Percentiles rank a stretch among this genome's conserved stretches.
These are phyloP conservation scores for Rhynchospora pubera DNA, from an alignment of 176 grass and related monocot species.

Conservation along the genomic window DNA sequence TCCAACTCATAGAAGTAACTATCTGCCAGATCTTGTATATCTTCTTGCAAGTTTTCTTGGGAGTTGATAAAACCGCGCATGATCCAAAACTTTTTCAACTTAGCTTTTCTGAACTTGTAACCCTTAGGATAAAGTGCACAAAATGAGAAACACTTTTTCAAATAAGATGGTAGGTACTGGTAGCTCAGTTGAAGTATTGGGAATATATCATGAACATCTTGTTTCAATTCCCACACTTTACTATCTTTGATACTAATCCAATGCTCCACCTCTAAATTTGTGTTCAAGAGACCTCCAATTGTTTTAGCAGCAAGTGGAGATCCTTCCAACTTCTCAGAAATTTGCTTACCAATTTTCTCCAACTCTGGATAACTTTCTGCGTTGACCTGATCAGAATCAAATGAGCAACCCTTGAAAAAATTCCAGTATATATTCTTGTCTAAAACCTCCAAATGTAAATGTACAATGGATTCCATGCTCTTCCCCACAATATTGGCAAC, in stretches of 20 bases:
- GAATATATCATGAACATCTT: constrained; percentile 41
- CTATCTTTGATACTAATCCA: constrained; percentile 26
- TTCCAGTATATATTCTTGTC: too few species aligned
- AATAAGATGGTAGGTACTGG: constrained; percentile 24
- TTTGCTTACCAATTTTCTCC: too few species aligned
- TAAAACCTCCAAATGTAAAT: too few species aligned
- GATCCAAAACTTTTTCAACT: constrained; percentile 40
- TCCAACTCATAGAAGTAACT: constrained; percentile 32
- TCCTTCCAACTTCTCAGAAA: too few species aligned
- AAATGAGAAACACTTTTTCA: constrained; percentile 49
- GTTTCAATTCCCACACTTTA: constrained; percentile 32
- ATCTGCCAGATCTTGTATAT: constrained; percentile 20
- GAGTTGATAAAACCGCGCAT: constrained; percentile 35
- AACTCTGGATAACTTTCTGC: too few species aligned
- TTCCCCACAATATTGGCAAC: too few species aligned
- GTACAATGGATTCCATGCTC: too few species aligned
- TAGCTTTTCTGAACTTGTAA: background rate
- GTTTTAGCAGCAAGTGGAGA: too few species aligned
- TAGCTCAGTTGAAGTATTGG: constrained; percentile 44
- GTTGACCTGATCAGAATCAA: too few species aligned
- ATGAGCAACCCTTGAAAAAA: too few species aligned
- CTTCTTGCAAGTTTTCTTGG: background rate
- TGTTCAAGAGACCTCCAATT: constrained; percentile 16
- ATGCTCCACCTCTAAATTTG: constrained; percentile 19
- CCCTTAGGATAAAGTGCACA: constrained; percentile 48